These are phyloP conservation scores for Colletotrichum higginsianum DNA, from an alignment of 2,329 filamentous ascomycete species.

Conservation along the genomic window DNA sequence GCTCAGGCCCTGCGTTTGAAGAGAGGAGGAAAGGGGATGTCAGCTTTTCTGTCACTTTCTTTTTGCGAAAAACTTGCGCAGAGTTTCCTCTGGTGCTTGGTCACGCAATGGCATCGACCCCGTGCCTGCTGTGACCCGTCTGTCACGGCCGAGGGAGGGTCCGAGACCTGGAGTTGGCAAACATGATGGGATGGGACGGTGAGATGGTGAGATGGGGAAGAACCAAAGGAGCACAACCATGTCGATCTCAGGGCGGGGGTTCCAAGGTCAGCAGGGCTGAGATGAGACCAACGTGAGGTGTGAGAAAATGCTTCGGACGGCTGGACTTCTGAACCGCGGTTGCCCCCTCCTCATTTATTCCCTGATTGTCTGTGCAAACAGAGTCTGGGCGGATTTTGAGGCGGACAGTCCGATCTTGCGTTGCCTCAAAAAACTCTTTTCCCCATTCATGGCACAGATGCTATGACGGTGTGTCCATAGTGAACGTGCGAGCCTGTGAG, in stretches of 20 bases:
- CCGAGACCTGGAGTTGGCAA: background rate
- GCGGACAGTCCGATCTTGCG: slow-evolving; percentile 7
- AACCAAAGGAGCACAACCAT: slow-evolving; percentile 1
- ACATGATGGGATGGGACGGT: slow-evolving; percentile 24
- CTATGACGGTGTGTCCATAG: background rate
- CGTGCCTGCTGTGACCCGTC: slow-evolving; percentile 10
- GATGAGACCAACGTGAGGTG: slow-evolving; percentile 36
- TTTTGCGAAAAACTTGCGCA: slow-evolving; percentile 1
- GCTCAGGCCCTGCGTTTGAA: slow-evolving; percentile 59
- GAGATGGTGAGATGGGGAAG: background rate
- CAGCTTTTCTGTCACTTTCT: background rate
- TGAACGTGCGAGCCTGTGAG: background rate
- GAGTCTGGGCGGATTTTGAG: background rate
- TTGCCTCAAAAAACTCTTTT: background rate
- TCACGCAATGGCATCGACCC: slow-evolving; percentile 13
- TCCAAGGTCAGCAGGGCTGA: slow-evolving; percentile 34
- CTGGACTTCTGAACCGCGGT: slow-evolving; percentile 1
- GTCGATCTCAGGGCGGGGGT: slow-evolving; percentile 2
- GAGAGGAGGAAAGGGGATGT: slow-evolving; percentile 1
- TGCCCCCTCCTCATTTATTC: background rate
- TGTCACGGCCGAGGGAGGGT: slow-evolving; percentile 8
- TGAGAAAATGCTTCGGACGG: slow-evolving; percentile 7
- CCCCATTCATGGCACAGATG: background rate
- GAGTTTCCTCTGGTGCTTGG: slow-evolving; percentile 2
- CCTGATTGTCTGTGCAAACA: background rate